These are phyloP conservation scores for Alliaria petiolata DNA, from an alignment of 345 rosid species.

Conservation along the genomic window DNA sequence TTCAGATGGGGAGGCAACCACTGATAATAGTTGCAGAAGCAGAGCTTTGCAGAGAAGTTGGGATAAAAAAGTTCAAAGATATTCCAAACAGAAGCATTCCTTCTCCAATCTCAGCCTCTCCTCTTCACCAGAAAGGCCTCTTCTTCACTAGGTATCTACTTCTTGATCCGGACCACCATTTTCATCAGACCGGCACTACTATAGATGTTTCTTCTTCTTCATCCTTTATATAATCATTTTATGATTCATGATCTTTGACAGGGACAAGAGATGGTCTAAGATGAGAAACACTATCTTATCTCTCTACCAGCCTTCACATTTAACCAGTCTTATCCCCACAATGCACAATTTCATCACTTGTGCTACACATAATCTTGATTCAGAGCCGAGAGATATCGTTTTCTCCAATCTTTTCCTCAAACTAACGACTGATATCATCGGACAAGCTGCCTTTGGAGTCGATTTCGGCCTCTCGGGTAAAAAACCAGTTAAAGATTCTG, in stretches of 20 bases:
- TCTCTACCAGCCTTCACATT: conserved; percentile 84
- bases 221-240: not conserved
- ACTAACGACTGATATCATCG: conserved; percentile 83
- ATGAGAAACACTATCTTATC: conserved; percentile 86
- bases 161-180: not conserved
- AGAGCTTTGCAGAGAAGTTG: conserved; percentile 85
- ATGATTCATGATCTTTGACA: conserved; percentile 21
- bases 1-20: conserved; percentile 98
- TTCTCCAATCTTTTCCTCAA: conserved; percentile 77
- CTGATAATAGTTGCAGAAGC: conserved; percentile 77
- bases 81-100: conserved; percentile 87
- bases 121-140: conserved; percentile 93
- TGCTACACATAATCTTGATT: conserved; percentile 51
- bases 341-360: conserved; percentile 66
- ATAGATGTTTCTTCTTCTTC: not conserved
- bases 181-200: not conserved
- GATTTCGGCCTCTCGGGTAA: conserved; percentile 65
- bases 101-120: conserved; percentile 88
- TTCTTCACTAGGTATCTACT: conserved; percentile 79
- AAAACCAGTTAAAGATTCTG: conserved; percentile 22
- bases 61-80: conserved; percentile 85
- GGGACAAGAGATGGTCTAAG: conserved; percentile 83
- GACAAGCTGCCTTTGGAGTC: conserved; percentile 88
- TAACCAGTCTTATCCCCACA: conserved; percentile 70
- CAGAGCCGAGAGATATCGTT: conserved; percentile 41